These are phyloP conservation scores for Boletus rubescentipes DNA, from an alignment of 768 basidiomycete species.

Conservation along the genomic window DNA sequence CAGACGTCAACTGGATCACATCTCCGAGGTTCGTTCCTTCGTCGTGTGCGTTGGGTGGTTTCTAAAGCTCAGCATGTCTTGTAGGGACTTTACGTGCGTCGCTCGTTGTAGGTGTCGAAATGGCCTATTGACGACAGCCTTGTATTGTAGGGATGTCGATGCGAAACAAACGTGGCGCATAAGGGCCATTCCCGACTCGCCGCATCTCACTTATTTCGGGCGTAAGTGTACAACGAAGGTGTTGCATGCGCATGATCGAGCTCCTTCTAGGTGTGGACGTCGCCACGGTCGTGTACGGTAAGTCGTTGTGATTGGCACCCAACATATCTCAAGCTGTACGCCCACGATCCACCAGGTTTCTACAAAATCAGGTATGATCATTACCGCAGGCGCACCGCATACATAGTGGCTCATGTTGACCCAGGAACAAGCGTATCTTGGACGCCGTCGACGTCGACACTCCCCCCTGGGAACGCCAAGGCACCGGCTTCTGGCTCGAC, in stretches of 20 bases:
- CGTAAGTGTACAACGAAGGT: constrained; percentile 41
- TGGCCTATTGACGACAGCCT: background rate
- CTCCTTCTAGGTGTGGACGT: constrained; percentile 54
- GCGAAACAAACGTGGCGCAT: constrained; percentile 76
- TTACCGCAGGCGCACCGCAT: background rate
- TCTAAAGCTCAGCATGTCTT: background rate
- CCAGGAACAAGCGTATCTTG: constrained; percentile 60
- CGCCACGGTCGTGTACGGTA: constrained; percentile 73
- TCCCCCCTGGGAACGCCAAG: constrained; percentile 71
- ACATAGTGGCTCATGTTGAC: background rate
- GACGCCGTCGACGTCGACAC: constrained; percentile 79
- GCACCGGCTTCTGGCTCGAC: constrained; percentile 80
- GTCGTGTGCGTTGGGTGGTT: background rate
- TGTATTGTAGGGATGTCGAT: constrained; percentile 67
- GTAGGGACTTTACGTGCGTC: constrained; percentile 73
- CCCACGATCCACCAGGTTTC: constrained; percentile 50
- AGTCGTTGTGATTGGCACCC: constrained; percentile 15
- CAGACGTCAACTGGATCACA: constrained; percentile 87
- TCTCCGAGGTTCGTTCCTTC: constrained; percentile 50
- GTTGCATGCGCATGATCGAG: background rate
- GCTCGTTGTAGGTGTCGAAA: background rate
- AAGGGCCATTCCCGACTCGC: constrained; percentile 56
- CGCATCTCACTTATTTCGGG: constrained; percentile 66
- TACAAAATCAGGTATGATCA: constrained; percentile 67
- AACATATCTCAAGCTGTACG: background rate